phyloP scores from a whole-genome alignment of 192 early-diverging fungal genomes.

The Chytriomyces sp. region DNA sequence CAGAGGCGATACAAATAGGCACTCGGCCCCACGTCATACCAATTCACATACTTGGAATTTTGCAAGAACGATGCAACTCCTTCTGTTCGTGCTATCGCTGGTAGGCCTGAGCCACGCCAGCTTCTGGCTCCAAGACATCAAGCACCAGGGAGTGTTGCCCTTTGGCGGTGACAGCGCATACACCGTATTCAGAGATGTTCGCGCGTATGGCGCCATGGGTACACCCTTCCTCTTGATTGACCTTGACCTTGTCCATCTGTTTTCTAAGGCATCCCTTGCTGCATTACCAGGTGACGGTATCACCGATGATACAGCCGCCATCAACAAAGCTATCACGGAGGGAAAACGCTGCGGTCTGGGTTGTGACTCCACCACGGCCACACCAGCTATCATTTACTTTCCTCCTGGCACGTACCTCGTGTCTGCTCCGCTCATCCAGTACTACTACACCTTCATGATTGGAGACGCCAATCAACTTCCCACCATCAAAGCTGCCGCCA shows the following conservation, averaged over 20 bases:
- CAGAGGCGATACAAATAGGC: too few species aligned
- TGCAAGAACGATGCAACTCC: too few species aligned
- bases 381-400: constrained; percentile 53
- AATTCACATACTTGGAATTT: too few species aligned
- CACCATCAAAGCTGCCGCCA: constrained; percentile 40
- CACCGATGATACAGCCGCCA: constrained; percentile 51
- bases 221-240: not conserved
- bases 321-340: constrained; percentile 44
- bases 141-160: constrained; percentile 19
- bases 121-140: constrained; percentile 3
- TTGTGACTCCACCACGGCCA: constrained; percentile 47
- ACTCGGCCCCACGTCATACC: too few species aligned
- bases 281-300: constrained; percentile 43
- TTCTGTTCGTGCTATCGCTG: too few species aligned
- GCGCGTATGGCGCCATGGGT: not conserved
- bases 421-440: constrained; percentile 37
- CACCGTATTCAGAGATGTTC: constrained; percentile 38
- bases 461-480: constrained; percentile 48
- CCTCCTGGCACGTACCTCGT: constrained; percentile 51
- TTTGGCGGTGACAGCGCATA: constrained; percentile 29
- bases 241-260: too few species aligned
- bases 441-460: constrained; percentile 53
- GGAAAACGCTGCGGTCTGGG: constrained; percentile 46
- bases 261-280: not conserved
- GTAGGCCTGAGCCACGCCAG: not conserved